Evolutionary conservation across 2,329 filamentous ascomycete species (phyloP).

Genomic region (Dothiorella sarmentorum): DNA sequence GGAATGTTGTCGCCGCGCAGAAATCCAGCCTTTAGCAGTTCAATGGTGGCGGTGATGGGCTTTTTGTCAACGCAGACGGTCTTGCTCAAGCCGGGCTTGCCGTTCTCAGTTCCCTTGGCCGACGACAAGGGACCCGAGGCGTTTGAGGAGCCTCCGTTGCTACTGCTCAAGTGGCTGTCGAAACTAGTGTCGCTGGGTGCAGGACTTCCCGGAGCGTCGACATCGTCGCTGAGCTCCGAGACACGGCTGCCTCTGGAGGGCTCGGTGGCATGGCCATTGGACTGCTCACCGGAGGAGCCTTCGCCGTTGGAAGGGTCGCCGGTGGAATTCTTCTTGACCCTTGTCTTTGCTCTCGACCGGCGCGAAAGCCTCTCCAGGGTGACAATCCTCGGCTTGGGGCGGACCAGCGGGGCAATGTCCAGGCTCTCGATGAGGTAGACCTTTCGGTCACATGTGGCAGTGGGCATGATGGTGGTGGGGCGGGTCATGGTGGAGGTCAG

Average conservation of each 20-base stretch:
- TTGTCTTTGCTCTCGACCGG: constrained; percentile 57
- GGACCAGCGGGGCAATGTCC: constrained; percentile 72
- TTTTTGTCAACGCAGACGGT: constrained; percentile 63
- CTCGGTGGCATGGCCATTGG: constrained; percentile 21
- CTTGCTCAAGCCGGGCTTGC: constrained; percentile 47
- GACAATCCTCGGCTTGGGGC: constrained; percentile 76
- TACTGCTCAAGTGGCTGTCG: constrained; percentile 58
- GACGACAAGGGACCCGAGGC: constrained; percentile 9
- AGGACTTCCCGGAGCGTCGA: constrained; percentile 39
- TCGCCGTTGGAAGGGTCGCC: background rate
- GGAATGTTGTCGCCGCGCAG: constrained; percentile 80
- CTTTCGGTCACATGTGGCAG: constrained; percentile 74
- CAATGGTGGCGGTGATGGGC: constrained; percentile 78
- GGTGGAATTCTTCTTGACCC: constrained; percentile 9
- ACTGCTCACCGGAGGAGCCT: background rate
- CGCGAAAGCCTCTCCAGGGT: constrained; percentile 84
- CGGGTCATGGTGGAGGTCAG: constrained; percentile 86
- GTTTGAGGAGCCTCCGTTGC: constrained; percentile 32
- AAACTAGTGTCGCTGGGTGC: constrained; percentile 48
- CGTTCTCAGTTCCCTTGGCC: constrained; percentile 38
- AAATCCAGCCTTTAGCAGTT: constrained; percentile 77
- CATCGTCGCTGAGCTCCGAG: constrained; percentile 32
- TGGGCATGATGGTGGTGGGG: constrained; percentile 80
- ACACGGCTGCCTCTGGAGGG: constrained; percentile 24
- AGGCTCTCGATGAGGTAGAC: constrained; percentile 77